Conservation (phyloP, 805 yeast genomes). For the Candida manassasensis region DNA sequence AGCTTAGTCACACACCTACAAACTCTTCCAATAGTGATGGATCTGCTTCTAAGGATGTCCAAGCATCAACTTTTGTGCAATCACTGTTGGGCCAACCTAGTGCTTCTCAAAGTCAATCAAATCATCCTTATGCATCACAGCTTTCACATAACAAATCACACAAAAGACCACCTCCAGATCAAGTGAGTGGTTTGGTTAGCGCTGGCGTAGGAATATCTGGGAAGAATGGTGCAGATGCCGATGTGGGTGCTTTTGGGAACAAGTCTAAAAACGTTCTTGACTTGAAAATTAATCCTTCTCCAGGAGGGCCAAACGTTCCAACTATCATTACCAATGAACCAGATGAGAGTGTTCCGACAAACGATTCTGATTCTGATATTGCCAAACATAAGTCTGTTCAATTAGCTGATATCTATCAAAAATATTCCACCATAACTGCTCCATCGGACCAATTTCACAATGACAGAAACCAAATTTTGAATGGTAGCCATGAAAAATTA, state of each 20-base stretch:
- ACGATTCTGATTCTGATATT: not conserved
- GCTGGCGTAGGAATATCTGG: not conserved
- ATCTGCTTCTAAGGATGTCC: not conserved
- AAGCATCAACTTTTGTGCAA: constrained; percentile 11
- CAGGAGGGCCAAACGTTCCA: constrained; percentile 5
- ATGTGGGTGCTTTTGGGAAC: constrained; percentile 6
- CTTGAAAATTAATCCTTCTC: constrained; percentile 10
- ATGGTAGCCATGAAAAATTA: constrained; percentile 32
- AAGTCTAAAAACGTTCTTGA: constrained; percentile 11
- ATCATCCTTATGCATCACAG: too few relatives aligned
- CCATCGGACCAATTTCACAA: constrained; percentile 38
- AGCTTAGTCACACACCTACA: constrained; percentile 3
- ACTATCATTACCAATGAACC: constrained; percentile 2
- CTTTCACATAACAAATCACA: not conserved
- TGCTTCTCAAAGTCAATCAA: constrained; percentile 2
- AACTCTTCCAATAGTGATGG: not conserved
- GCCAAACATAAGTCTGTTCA: constrained; percentile 32
- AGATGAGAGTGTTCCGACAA: not conserved
- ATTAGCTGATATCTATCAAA: constrained; percentile 40
- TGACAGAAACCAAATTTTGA: constrained; percentile 31
- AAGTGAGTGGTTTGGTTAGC: not conserved
- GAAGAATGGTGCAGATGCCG: constrained; percentile 3
- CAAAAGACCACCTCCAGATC: not conserved
- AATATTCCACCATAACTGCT: constrained; percentile 33
- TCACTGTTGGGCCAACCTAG: constrained; percentile 5